Evolutionary conservation across 495 filamentous ascomycete species (phyloP).

Genomic region (Astrocystis sublimbata): DNA sequence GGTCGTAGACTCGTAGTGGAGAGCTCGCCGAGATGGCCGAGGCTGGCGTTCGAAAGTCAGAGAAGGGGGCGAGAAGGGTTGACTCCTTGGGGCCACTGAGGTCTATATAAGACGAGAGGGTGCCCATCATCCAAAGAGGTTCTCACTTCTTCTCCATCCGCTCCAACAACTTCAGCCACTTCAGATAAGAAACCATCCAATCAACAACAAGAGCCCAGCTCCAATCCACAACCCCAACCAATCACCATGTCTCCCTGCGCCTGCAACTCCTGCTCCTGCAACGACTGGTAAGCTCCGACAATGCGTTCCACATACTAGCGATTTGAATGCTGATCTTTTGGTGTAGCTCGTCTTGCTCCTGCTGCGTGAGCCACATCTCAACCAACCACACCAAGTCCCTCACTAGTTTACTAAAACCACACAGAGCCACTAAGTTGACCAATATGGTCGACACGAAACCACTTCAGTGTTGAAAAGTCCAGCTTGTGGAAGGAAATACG

Average conservation of each 20-base stretch:
- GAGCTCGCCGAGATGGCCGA: no score
- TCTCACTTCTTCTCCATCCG: conserved; percentile 5
- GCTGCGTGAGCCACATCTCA: conserved; percentile 1
- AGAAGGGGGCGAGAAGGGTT: neutral
- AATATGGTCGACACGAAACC: neutral
- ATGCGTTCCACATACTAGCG: neutral
- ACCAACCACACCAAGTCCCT: neutral
- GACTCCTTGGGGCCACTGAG: neutral
- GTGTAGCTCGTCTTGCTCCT: conserved; percentile 9
- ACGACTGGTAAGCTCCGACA: conserved; percentile 2
- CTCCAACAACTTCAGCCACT: neutral
- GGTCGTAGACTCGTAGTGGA: neutral
- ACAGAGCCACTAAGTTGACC: neutral
- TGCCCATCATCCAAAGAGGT: conserved; percentile 9
- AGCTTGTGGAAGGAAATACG: no score
- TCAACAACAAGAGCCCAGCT: conserved; percentile 4
- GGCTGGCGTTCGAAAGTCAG: neutral
- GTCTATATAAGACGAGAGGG: neutral
- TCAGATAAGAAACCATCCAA: conserved; percentile 5
- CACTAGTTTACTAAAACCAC: neutral
- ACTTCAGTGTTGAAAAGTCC: no score
- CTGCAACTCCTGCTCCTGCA: conserved; percentile 10
- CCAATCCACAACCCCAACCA: conserved; percentile 1
- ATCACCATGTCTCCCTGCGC: conserved; percentile 2
- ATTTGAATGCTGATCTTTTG: neutral